A percentile compares a stretch with the other conserved stretches of the same genome.
phyloP scores from a whole-genome alignment of 108 stramenopile species.

The Skeletonema tropicum region DNA sequence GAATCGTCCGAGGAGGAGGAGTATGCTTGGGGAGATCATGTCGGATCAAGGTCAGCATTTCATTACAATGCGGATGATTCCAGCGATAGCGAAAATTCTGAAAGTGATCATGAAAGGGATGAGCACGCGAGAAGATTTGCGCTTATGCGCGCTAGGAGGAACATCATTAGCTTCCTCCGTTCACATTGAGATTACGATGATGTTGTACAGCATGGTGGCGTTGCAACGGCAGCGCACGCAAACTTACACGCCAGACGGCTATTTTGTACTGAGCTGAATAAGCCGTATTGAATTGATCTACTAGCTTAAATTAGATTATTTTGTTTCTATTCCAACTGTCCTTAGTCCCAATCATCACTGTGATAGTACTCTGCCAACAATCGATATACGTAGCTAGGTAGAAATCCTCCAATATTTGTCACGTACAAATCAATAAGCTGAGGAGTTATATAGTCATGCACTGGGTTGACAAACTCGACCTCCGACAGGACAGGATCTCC shows the following conservation, averaged over 20 bases:
- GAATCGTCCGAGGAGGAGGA: conserved; percentile 15
- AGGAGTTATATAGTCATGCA: conserved; percentile 95
- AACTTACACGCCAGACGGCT: background rate
- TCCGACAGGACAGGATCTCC: conserved; percentile 57
- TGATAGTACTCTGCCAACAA: conserved; percentile 95
- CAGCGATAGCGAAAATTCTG: conserved; percentile 21
- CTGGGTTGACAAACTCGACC: conserved; percentile 92
- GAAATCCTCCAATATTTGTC: conserved; percentile 95
- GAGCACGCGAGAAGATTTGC: background rate
- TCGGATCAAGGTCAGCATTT: conserved; percentile 17
- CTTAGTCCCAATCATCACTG: conserved; percentile 87
- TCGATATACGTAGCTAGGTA: conserved; percentile 95
- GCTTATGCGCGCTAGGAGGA: conserved; percentile 27
- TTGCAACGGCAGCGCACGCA: background rate
- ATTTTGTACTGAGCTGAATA: too few relatives aligned
- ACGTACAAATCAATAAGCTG: conserved; percentile 92
- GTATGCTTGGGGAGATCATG: conserved; percentile 45
- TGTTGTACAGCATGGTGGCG: background rate
- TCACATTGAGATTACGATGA: background rate
- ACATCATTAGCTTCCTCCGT: conserved; percentile 22
- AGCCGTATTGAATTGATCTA: background rate
- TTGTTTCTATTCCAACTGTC: conserved; percentile 45
- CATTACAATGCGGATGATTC: conserved; percentile 25
- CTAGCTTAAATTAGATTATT: background rate
- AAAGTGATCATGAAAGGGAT: conserved; percentile 5